Percentiles rank a stretch among this genome's conserved stretches.
phyloP scores from a whole-genome alignment of 768 basidiomycete genomes.

The Amanita pseudoporphyria region DNA sequence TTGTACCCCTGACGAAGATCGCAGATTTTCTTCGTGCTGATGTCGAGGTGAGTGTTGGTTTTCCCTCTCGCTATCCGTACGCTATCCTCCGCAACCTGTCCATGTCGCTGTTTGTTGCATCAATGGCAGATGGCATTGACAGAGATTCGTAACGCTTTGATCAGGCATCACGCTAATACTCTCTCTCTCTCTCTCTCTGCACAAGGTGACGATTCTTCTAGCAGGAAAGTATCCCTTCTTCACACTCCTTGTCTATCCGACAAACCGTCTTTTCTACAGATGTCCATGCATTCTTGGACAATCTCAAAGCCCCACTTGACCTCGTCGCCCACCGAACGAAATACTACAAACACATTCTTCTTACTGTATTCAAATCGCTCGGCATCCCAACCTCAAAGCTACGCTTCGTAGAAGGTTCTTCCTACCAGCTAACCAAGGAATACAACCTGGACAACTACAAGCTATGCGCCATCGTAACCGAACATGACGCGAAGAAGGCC shows the following conservation, averaged over 20 bases:
- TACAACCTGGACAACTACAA: conserved; percentile 95
- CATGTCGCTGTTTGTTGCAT: not conserved
- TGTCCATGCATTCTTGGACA: conserved; percentile 96
- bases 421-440: conserved; percentile 84
- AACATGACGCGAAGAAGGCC: conserved; percentile 97
- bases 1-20: conserved; percentile 90
- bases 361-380: conserved; percentile 77
- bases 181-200: not conserved
- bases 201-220: conserved; percentile 69
- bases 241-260: not conserved
- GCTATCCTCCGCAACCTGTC: conserved; percentile 7
- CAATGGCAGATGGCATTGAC: conserved; percentile 11
- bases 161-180: not conserved
- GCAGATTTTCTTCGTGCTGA: conserved; percentile 92
- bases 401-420: conserved; percentile 80
- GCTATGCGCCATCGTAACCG: conserved; percentile 83
- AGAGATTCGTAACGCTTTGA: not conserved
- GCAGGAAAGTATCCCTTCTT: conserved; percentile 43
- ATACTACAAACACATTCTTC: conserved; percentile 82
- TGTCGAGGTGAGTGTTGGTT: conserved; percentile 52
- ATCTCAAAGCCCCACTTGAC: conserved; percentile 90
- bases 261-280: conserved; percentile 35
- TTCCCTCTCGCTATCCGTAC: not conserved
- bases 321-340: conserved; percentile 81
- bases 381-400: conserved; percentile 85